phyloP scores from a whole-genome alignment of 1,139 yeast species.

The Yamadazyma sp. region DNA sequence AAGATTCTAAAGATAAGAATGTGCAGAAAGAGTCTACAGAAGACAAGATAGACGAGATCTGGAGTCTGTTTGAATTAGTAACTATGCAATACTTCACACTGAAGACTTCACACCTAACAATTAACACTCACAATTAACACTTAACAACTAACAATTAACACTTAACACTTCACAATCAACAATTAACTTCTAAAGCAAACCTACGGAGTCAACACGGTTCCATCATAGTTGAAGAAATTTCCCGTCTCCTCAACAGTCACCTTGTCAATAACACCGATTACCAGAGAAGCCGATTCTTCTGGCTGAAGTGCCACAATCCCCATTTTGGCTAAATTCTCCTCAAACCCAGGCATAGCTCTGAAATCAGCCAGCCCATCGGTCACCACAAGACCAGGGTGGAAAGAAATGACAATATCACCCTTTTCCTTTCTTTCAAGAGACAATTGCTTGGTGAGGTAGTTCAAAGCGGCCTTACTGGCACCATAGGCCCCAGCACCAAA shows the following conservation, averaged over 20 bases:
- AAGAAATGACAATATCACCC: conserved; percentile 40
- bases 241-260: conserved; percentile 1
- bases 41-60: no score
- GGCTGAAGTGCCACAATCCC: not conserved
- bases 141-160: no score
- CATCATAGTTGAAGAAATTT: not conserved
- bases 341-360: not conserved
- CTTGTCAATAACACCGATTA: not conserved
- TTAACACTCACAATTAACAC: no score
- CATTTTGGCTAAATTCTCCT: not conserved
- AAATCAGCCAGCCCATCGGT: conserved; percentile 6
- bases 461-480: conserved; percentile 3
- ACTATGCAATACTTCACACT: no score
- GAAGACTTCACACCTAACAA: no score
- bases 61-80: no score
- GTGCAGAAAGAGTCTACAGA: no score
- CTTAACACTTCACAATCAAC: no score
- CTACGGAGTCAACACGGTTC: not conserved
- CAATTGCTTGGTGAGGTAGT: conserved; percentile 5
- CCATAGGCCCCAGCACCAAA: conserved; percentile 3
- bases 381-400: conserved; percentile 34
- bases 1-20: no score
- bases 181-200: no score
- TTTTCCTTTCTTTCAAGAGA: conserved; percentile 22
- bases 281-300: not conserved